phyloP scores from a whole-genome alignment of 78 protist species.

The Polysphondylium violaceum region DNA sequence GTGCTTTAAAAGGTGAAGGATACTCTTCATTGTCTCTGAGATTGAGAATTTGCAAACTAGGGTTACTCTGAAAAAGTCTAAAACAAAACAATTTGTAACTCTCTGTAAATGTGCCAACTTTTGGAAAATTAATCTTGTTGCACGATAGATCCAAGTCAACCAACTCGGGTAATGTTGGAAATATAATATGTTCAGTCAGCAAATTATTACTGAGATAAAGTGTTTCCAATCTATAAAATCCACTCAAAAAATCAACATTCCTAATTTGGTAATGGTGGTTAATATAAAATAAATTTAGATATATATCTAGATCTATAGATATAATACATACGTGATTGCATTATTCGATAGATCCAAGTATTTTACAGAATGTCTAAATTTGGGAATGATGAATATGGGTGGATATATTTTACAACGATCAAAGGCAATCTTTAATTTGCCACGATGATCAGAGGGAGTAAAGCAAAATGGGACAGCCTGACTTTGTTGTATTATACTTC shows the following conservation, averaged over 20 bases:
- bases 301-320: not conserved
- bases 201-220: conserved; percentile 25
- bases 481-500: conserved; percentile 45
- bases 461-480: conserved; percentile 39
- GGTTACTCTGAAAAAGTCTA: conserved; percentile 48
- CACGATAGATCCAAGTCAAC: conserved; percentile 45
- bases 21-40: conserved; percentile 58
- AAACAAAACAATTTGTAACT: conserved; percentile 26
- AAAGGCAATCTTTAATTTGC: conserved; percentile 66
- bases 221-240: conserved; percentile 69
- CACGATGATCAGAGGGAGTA: conserved; percentile 60
- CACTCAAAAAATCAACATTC: conserved; percentile 50
- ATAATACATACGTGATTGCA: conserved; percentile 44
- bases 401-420: conserved; percentile 63
- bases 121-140: conserved; percentile 53
- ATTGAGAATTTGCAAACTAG: conserved; percentile 21
- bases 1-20: conserved; percentile 55
- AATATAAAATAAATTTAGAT: not conserved
- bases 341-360: conserved; percentile 69
- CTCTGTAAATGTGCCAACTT: not conserved
- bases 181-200: conserved; percentile 43
- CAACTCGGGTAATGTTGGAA: conserved; percentile 48
- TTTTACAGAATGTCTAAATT: conserved; percentile 59
- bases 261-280: not conserved
- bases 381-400: conserved; percentile 50